These are phyloP conservation scores for Aspergillus spinulosporus DNA, from an alignment of 2,329 filamentous ascomycete genomes.

Conservation along the genomic window DNA sequence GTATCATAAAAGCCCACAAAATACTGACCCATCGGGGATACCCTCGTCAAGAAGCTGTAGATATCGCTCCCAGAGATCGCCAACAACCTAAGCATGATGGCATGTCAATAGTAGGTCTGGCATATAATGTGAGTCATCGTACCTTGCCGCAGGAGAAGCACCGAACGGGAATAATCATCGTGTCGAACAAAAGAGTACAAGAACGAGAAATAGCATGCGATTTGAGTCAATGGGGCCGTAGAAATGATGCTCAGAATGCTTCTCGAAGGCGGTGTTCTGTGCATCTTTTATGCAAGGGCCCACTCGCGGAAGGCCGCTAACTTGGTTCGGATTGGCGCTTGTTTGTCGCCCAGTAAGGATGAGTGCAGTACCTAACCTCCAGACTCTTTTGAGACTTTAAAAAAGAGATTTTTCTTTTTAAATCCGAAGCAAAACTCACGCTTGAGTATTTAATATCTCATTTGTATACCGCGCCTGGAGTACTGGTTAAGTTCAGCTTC, in stretches of 20 bases:
- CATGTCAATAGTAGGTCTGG: slow-evolving; percentile 5
- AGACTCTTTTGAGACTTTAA: not conserved
- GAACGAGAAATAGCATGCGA: no score
- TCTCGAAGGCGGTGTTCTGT: no score
- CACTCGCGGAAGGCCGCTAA: no score
- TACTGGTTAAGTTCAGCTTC: no score
- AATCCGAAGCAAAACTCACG: not conserved
- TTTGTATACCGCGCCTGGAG: not conserved
- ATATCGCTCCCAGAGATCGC: slow-evolving; percentile 96
- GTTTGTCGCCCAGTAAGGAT: slow-evolving; percentile 2
- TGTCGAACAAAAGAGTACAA: not conserved
- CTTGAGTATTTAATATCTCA: not conserved
- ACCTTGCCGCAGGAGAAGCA: slow-evolving; percentile 99
- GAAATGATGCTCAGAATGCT: no score
- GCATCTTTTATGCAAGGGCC: no score
- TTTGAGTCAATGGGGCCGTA: no score
- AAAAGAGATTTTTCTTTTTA: slow-evolving; percentile 8
- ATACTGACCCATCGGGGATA: slow-evolving; percentile 69
- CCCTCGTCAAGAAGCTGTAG: slow-evolving; percentile 81
- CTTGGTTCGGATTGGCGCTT: no score
- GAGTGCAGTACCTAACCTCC: not conserved
- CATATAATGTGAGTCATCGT: slow-evolving; percentile 17
- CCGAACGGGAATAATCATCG: slow-evolving; percentile 96
- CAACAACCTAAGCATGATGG: slow-evolving; percentile 69
- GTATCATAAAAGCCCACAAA: not conserved